Base-by-base conservation (phyloP, 768 basidiomycete species). In the Leccinum ochraceum region DNA sequence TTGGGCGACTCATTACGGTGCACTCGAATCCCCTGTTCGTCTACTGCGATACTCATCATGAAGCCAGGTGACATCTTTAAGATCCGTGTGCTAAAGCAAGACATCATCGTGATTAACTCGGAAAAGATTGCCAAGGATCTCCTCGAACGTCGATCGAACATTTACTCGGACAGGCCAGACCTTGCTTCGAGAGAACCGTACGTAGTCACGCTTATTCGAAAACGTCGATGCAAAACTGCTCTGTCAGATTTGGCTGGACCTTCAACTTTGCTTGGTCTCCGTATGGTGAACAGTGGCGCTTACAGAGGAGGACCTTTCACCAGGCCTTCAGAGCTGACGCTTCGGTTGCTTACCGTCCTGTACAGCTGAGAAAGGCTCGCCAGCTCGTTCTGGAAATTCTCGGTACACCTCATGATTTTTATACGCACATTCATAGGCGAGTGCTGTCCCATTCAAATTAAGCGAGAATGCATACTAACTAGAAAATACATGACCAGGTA, bases 161-260 rank as follows among this genome's bases (percentile, higher is more conserved):
- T 68, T 37, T 74, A 74, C 48, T 73, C 74, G 7, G 73, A 75
- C 44, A 68, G 67, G 32, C 60, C 69, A 8, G 32, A 59, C 20
- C 14, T 66, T 10, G 62, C 67, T 24, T 60, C 64, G 4, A 59
- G 22, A 34, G 64, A 62, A 26, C 60, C 58, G 69, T 70, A 13
- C 13, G 63, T 60, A 11, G 10, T 20, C 11, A 4, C n/a, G 13
- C 13, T 9, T 44, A 44, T 16, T 52, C 22, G 8, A 20, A 20
- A 20, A 20, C n/a, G 4, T 49, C 10, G 2, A 6, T 13, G 20
- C 28, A 26, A 28, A 24, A 36, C 1, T 37, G 20, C 4, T 11
- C 6, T 17, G 8, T 50, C n/a, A 69, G 69, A 16, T 71, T 53
- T 37, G 69, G 67, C 30, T 70, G 61, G 67, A 48, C 58, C 1